phyloP scores from a whole-genome alignment of 2,329 filamentous ascomycete species.

The Trichoderma citrinoviride region DNA sequence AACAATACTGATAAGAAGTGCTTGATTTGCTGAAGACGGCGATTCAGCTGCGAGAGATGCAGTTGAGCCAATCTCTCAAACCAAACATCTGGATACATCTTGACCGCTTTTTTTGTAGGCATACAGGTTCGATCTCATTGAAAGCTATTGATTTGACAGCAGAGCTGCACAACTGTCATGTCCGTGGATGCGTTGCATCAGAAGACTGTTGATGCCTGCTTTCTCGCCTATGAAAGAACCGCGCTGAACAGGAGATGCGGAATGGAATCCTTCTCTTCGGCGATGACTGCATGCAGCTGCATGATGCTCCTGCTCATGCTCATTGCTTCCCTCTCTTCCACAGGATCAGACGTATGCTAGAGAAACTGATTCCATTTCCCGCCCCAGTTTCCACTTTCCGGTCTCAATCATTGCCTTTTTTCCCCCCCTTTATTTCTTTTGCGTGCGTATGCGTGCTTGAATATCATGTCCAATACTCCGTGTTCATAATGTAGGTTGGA shows the following conservation, averaged over 20 bases:
- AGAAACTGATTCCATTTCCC: background rate
- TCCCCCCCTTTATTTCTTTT: background rate
- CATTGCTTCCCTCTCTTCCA: background rate
- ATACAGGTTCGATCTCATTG: background rate
- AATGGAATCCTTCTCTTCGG: background rate
- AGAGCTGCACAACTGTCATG: background rate
- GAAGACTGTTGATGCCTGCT: background rate
- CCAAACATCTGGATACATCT: background rate
- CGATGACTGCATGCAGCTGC: background rate
- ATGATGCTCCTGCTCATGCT: background rate
- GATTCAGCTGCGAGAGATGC: background rate
- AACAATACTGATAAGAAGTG: background rate
- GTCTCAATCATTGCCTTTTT: background rate
- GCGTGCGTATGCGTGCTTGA: background rate
- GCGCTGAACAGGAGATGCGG: background rate
- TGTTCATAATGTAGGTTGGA: background rate
- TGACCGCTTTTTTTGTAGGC: constrained; percentile 4
- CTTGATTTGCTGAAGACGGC: background rate
- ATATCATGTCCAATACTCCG: background rate
- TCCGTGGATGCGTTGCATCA: constrained; percentile 1
- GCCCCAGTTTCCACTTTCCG: background rate
- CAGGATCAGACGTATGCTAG: background rate
- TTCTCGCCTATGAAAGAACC: background rate
- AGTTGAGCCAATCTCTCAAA: background rate
- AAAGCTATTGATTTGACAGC: background rate